Evolutionary conservation across 75 land plant genomes (phyloP), one percentile per base, ranked within the genome.

Genomic region (Cryptomeria japonica): DNA sequence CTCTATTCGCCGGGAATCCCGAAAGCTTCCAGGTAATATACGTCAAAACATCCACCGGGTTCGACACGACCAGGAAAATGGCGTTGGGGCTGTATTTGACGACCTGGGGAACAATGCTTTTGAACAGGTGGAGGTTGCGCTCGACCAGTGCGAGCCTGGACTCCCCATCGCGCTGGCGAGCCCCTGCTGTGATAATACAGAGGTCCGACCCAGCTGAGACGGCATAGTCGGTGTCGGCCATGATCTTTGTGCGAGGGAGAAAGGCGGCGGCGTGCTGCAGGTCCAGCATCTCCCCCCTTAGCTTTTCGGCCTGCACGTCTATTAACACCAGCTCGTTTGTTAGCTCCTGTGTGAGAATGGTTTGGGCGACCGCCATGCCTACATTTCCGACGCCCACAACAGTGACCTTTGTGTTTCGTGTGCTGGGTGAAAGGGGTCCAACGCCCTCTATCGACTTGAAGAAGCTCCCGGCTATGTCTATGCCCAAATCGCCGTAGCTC

Each of bases 311-410:
- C 37, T 91, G 89, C 72, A 90, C 91, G 87, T 96, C 97, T 90
- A 96, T 93, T 44, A 96, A 95, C 41, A 92, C 93, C 78, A 96
- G 90, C 91, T 92, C 98, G 79, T 94, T 95, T 36, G 87, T 89
- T 11, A 95, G 90, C 84, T 94, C 97, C 75, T 94, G 94, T 16
- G 96, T 95, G 70, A 96, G 93, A 84, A 96, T 95, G 16, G 98
- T 96, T 87, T 96, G 98, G 34, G 98, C 96, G 64, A 96, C 92
- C 28, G 96, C 98, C 98, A 96, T 96, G 38, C 98, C 98, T 14
- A 96, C 98, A 87, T 96, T 96, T 18, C 97, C 96, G n/a, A 89
- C 93, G 32, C 98, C 96, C 73, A 96, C 90, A 76, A 96, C 94
- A 31, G 96, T 89, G 89, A 94, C 90, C 92, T 93, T 95, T 87